Evolutionary conservation across 2,329 filamentous ascomycete species (phyloP), one percentile per base, ranked within the genome.

Genomic region (Colletotrichum costaricense): DNA sequence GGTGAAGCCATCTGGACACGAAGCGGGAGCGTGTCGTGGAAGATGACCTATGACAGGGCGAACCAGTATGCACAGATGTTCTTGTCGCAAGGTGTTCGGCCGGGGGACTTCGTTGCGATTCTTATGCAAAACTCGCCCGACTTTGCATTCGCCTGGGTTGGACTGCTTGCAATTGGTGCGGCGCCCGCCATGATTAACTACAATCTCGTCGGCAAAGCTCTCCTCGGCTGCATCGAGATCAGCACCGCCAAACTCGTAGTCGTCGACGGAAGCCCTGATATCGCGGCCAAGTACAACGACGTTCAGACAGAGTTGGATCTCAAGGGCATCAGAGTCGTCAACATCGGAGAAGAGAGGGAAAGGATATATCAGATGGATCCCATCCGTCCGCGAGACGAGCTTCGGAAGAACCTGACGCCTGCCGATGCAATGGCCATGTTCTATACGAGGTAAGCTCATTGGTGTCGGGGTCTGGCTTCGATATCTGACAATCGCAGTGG

Each of bases 111-210:
- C 2, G 91, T 94, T 1, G 90, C 87, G 4, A 85, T 94, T 72
- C 93, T 92, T 80, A 88, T 94, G 80, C 87, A 86, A 77, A 94
- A 94, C 80, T 89, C 90, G 16, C 87, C 90, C 0, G 91, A 94
- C 68, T 93, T 94, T 76, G 77, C 93, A 9, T 89, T 93, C 62
- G 87, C 88, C 3, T 93, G 92, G 89, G 78, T 94, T 54, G 92
- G 89, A 0, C 82, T 92, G 3, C 89, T 89, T 86, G 87, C 90
- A 11, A 88, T 94, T 68, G 93, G 93, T 4, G 90, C 90, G 16
- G 91, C 91, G 0, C 93, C 93, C 0, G 92, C 93, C 0, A 88
- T 93, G 81, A 92, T 94, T 79, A 94, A 94, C 79, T 90, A 92
- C 79, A 92, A 94, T 78, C 83, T 94, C 8, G 85, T 87, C 8